Percentiles rank a stretch among this genome's conserved stretches.
Conservation (phyloP, 345 rosid species). For the Eucalyptus grandis region DNA sequence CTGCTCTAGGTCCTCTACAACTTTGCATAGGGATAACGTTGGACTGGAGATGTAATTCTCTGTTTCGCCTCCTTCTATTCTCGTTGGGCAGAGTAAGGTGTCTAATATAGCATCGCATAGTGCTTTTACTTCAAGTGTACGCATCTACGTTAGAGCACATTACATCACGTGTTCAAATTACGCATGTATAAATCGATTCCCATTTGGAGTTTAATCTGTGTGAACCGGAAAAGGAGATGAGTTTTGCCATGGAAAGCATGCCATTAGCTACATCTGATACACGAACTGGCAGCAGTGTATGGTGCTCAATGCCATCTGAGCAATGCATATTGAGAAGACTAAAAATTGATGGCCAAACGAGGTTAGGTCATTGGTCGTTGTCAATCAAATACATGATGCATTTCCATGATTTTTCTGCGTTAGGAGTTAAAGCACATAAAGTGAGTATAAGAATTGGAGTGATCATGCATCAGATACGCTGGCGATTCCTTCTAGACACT, state of each 20-base stretch:
- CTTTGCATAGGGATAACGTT: not conserved
- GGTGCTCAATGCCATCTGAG: not conserved
- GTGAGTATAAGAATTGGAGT: not conserved
- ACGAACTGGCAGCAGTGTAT: not conserved
- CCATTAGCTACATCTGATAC: not conserved
- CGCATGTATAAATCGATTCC: not conserved
- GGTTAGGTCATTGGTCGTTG: not conserved
- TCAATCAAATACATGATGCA: not conserved
- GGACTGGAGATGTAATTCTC: not conserved
- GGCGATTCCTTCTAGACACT: not conserved
- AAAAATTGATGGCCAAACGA: not conserved
- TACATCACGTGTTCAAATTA: not conserved
- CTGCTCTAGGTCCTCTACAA: not conserved
- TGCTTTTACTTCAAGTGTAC: not conserved
- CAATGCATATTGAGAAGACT: not conserved
- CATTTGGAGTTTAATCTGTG: not conserved
- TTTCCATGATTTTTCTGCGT: not conserved
- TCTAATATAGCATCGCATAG: not conserved
- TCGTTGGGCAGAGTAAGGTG: not conserved
- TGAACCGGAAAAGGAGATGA: not conserved
- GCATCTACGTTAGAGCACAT: not conserved
- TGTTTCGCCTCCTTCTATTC: not conserved
- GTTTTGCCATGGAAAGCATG: not conserved
- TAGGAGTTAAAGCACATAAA: not conserved
- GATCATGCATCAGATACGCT: not conserved